These are phyloP conservation scores for Fusarium proliferatum DNA, from an alignment of 2,329 filamentous ascomycete species.

Conservation along the genomic window DNA sequence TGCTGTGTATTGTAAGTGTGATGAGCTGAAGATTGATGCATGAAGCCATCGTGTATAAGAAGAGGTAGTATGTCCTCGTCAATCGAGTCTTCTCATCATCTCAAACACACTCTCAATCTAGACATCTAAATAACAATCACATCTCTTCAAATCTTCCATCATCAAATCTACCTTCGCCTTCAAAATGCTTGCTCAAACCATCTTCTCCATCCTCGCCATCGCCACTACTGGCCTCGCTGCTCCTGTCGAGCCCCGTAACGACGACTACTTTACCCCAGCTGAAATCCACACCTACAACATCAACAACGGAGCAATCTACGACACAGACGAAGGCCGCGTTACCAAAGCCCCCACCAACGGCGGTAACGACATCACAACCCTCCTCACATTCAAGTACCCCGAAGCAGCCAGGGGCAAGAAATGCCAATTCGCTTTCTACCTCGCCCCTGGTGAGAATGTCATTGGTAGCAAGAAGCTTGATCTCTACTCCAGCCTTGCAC, in stretches of 20 bases:
- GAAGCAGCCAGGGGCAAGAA: background rate
- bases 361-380: background rate
- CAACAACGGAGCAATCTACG: background rate
- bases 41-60: background rate
- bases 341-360: background rate
- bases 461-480: slow-evolving; percentile 3
- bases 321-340: background rate
- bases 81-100: background rate
- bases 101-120: background rate
- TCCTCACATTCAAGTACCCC: slow-evolving; percentile 2
- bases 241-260: background rate
- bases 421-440: slow-evolving; percentile 1
- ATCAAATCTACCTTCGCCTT: background rate
- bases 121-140: background rate
- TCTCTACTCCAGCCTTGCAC: background rate
- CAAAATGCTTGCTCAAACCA: background rate
- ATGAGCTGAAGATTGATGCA: background rate
- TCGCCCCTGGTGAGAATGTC: background rate
- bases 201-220: background rate
- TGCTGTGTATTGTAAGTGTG: background rate
- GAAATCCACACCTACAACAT: slow-evolving; percentile 1
- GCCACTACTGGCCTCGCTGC: background rate
- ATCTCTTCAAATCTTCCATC: background rate
- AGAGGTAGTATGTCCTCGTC: background rate
- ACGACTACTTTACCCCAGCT: background rate